These are phyloP conservation scores for Colletotrichum australisinense DNA, from an alignment of 2,329 filamentous ascomycete genomes.

Conservation along the genomic window DNA sequence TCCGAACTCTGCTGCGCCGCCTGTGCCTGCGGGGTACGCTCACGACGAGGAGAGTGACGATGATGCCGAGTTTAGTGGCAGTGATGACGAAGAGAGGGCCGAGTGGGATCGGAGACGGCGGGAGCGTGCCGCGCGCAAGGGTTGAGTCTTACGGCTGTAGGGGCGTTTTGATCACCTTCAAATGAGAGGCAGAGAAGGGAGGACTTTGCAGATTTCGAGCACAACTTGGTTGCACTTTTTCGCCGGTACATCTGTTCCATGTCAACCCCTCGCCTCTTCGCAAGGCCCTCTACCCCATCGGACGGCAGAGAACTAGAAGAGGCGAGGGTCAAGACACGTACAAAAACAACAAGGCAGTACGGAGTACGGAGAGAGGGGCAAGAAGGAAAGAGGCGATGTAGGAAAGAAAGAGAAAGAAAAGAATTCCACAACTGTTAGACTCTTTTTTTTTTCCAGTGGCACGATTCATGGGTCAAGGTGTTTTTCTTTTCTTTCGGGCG, in stretches of 20 bases:
- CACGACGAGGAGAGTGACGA: constrained; percentile 53
- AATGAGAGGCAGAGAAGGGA: background rate
- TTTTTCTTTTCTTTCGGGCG: background rate
- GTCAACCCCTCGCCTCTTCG: background rate
- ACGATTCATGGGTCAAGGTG: background rate
- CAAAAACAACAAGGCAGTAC: background rate
- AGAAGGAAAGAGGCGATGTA: background rate
- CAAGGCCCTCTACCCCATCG: background rate
- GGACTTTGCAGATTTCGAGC: background rate
- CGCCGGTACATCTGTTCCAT: background rate
- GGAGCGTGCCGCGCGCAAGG: constrained; percentile 48
- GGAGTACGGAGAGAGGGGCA: background rate
- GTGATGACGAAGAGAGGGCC: constrained; percentile 72
- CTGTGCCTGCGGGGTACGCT: constrained; percentile 37
- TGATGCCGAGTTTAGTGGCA: constrained; percentile 72
- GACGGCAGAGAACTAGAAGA: too few relatives aligned
- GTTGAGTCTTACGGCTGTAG: constrained; percentile 3
- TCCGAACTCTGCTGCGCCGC: constrained; percentile 32
- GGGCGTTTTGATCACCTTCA: background rate
- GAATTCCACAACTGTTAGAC: background rate
- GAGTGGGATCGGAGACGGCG: constrained; percentile 68
- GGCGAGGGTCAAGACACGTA: background rate
- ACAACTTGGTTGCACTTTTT: background rate
- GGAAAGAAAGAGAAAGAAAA: background rate
- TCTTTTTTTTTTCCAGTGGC: too few relatives aligned